Percentiles rank a stretch among this genome's conserved stretches.
phyloP scores from a whole-genome alignment of 208 protist genomes.

The Spongospora subterranea region DNA sequence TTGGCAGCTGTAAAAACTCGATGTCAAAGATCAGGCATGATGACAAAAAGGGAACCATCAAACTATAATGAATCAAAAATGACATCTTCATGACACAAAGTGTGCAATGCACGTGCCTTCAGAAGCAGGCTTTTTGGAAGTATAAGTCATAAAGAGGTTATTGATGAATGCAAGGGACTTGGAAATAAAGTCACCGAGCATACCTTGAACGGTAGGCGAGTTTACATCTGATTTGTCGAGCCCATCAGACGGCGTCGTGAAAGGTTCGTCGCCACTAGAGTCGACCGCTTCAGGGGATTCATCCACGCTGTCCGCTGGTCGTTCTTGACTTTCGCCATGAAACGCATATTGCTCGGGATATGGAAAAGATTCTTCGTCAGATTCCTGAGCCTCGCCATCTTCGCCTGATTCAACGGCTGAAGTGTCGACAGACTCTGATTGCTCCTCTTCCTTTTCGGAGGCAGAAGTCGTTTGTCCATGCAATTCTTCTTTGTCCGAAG shows the following conservation, averaged over 20 bases:
- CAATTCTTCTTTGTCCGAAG: background rate
- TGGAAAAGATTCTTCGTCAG: background rate
- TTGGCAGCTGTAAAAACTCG: constrained; percentile 8
- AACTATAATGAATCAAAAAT: too few relatives aligned
- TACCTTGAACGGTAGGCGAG: background rate
- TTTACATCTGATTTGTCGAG: background rate
- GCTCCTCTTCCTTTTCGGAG: background rate
- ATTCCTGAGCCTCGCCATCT: background rate
- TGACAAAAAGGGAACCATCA: too few relatives aligned
- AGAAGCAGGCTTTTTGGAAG: background rate
- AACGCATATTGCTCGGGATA: constrained; percentile 48
- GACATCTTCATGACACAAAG: too few relatives aligned
- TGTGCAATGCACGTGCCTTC: background rate
- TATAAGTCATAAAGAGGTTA: background rate
- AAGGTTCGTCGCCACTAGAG: background rate
- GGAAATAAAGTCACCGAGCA: background rate
- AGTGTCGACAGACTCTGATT: background rate
- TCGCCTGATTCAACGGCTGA: background rate
- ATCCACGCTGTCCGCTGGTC: too few relatives aligned
- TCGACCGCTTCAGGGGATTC: background rate
- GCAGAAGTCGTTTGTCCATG: background rate
- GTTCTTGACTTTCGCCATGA: background rate
- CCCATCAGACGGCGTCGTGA: background rate
- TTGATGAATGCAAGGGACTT: background rate
- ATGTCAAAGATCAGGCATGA: too few relatives aligned